phyloP scores from a whole-genome alignment of 441 rosid species.

The Capsella rubella region DNA sequence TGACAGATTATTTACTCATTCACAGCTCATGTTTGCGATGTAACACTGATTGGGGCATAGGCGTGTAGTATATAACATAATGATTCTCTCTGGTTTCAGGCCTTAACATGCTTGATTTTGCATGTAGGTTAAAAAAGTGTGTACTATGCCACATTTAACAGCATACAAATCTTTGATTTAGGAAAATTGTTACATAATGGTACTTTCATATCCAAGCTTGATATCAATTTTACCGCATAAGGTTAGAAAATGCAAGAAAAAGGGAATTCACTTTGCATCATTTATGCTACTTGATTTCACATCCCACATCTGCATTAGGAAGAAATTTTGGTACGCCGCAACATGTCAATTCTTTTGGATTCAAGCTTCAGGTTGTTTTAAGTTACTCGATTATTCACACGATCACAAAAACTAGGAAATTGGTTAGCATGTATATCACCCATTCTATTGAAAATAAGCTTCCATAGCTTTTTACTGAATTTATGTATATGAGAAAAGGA shows the following conservation, averaged over 20 bases:
- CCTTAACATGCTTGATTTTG: not conserved
- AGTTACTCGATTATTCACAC: not conserved
- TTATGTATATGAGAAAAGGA: constrained; percentile 9
- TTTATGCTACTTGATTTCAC: no score
- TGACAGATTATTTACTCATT: not conserved
- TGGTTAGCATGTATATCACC: not conserved
- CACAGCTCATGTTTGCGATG: not conserved
- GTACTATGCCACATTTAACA: not conserved
- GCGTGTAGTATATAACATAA: not conserved
- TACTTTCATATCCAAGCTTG: constrained; percentile 22
- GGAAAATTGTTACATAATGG: not conserved
- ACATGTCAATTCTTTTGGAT: not conserved
- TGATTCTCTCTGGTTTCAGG: constrained; percentile 7
- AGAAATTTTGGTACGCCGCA: no score
- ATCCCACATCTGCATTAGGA: no score
- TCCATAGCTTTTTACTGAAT: constrained; percentile 1
- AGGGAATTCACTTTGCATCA: not conserved
- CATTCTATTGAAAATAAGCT: not conserved
- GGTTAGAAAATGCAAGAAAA: constrained; percentile 5
- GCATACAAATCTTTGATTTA: not conserved
- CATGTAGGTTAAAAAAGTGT: not conserved
- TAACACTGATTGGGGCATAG: not conserved
- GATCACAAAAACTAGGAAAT: constrained; percentile 8
- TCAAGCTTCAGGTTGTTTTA: constrained; percentile 16
- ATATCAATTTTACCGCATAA: not conserved